phyloP scores from a whole-genome alignment of 179 eudicot species.

The Spinacia oleracea region DNA sequence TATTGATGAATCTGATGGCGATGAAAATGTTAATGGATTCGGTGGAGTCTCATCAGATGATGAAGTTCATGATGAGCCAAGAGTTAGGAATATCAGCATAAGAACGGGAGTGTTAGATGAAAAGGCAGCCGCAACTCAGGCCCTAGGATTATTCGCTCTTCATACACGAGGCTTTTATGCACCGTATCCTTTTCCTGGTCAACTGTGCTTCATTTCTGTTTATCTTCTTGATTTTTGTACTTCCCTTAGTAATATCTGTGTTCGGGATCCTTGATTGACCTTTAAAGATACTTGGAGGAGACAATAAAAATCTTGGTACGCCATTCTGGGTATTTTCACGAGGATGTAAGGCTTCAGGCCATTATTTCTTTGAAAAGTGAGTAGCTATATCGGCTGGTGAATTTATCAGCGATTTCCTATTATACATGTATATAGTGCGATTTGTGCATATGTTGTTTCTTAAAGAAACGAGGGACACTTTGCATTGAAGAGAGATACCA shows the following conservation, averaged over 20 bases:
- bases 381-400: conserved; percentile 31
- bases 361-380: conserved; percentile 80
- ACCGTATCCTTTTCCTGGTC: conserved; percentile 74
- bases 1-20: conserved; percentile 88
- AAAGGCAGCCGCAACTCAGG: conserved; percentile 99
- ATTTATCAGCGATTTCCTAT: not conserved
- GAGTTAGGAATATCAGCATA: conserved; percentile 89
- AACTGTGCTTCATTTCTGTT: conserved; percentile 4
- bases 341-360: conserved; percentile 98
- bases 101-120: conserved; percentile 98
- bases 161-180: conserved; percentile 80
- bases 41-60: conserved; percentile 98
- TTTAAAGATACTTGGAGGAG: conserved; percentile 85
- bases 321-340: conserved; percentile 87
- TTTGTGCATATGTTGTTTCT: not conserved
- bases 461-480: not conserved
- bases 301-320: conserved; percentile 71
- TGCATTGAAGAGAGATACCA: not conserved
- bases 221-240: conserved; percentile 4
- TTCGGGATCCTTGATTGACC: conserved; percentile 46
- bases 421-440: not conserved
- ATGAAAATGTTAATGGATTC: conserved; percentile 74
- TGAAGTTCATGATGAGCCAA: conserved; percentile 94
- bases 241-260: not conserved
- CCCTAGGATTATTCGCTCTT: conserved; percentile 87